phyloP scores from a whole-genome alignment of 2,329 filamentous ascomycete species.

The Paraphoma chrysanthemicola region DNA sequence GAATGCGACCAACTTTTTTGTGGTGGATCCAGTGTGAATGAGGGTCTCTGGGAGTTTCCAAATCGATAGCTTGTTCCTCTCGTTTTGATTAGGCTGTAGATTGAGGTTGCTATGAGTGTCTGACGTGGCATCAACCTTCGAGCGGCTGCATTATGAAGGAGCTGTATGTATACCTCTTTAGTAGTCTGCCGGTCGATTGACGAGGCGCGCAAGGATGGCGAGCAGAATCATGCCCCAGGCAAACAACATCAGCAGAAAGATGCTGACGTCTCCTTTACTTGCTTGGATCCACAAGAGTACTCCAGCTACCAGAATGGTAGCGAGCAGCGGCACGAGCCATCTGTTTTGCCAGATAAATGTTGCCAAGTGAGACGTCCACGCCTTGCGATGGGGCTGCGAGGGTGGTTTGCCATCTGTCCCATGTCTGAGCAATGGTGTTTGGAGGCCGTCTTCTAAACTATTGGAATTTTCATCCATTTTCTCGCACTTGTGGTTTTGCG shows the following conservation, averaged over 20 bases:
- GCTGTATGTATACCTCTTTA: no score
- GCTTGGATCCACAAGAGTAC: background rate
- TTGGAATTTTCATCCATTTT: background rate
- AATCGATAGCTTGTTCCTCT: no score
- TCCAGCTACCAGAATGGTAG: background rate
- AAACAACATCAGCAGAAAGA: background rate
- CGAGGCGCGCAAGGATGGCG: background rate
- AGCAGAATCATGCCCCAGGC: background rate
- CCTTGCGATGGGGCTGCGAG: background rate
- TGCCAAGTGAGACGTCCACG: no score
- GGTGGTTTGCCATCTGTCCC: background rate
- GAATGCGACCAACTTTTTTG: slow-evolving; percentile 13
- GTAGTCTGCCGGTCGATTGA: background rate
- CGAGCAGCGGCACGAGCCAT: background rate
- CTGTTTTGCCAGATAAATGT: background rate
- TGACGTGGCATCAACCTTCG: no score
- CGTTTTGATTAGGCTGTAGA: no score
- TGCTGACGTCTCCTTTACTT: background rate
- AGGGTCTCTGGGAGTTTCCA: no score
- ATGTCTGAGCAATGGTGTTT: background rate
- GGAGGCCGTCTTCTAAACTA: background rate
- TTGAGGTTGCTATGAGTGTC: no score
- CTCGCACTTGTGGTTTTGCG: background rate
- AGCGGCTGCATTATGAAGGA: no score
- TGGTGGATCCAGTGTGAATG: background rate